A percentile compares a stretch with the other conserved stretches of the same genome.
phyloP scores from a whole-genome alignment of 768 basidiomycete species.

The Boletus subcaerulescens region DNA sequence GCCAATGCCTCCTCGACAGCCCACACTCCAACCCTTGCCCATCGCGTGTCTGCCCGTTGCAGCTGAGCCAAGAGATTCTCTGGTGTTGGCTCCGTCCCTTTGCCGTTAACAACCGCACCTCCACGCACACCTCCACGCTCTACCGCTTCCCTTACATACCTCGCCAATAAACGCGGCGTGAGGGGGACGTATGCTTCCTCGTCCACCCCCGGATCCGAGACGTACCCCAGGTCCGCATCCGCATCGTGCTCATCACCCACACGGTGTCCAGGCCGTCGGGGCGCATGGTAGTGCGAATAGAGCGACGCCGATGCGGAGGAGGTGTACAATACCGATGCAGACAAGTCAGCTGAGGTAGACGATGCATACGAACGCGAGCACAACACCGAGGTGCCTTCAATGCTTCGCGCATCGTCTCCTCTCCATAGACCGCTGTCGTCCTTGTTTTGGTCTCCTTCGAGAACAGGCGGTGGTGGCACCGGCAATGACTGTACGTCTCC shows the following conservation, averaged over 20 bases:
- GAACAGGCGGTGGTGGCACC: conserved; percentile 7
- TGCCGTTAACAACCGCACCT: conserved; percentile 11
- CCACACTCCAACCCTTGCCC: conserved; percentile 65
- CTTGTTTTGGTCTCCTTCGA: not conserved
- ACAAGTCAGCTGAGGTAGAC: not conserved
- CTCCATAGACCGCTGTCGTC: conserved; percentile 49
- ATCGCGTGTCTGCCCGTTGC: conserved; percentile 53
- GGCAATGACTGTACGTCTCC: conserved; percentile 48
- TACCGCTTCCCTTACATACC: conserved; percentile 47
- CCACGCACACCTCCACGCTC: conserved; percentile 1
- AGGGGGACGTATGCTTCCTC: conserved; percentile 67
- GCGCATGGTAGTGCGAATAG: conserved; percentile 26
- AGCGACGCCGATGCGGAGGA: conserved; percentile 20
- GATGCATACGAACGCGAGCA: conserved; percentile 20
- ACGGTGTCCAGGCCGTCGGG: conserved; percentile 5
- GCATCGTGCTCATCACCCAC: not conserved
- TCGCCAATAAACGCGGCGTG: conserved; percentile 48
- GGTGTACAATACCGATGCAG: conserved; percentile 24
- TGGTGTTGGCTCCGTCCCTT: conserved; percentile 29
- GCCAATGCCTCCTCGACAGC: conserved; percentile 59
- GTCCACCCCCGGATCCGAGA: conserved; percentile 58
- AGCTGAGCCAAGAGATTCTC: conserved; percentile 48
- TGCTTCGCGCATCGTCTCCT: conserved; percentile 15
- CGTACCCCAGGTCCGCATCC: conserved; percentile 32
- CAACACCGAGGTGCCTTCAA: conserved; percentile 25